phyloP scores from a whole-genome alignment of 1,284 basidiomycete species.

The Pseudozyma sp. region DNA sequence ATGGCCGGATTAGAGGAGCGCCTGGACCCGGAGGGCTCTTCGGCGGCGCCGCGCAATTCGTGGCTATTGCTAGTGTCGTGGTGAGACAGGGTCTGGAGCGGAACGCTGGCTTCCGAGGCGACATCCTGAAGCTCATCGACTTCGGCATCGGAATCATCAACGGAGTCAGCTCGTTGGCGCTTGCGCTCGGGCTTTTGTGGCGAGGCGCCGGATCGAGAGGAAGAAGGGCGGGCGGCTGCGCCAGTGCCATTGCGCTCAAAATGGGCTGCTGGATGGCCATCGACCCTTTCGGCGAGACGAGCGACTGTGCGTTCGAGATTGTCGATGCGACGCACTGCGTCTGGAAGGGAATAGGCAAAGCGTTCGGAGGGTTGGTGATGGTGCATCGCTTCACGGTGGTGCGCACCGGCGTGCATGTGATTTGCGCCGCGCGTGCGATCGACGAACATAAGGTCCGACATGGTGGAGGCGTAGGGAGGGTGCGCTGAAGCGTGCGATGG shows the following conservation, averaged over 20 bases:
- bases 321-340: constrained; percentile 40
- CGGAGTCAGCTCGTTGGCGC: constrained; percentile 23
- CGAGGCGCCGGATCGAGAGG: constrained; percentile 22
- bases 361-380: constrained; percentile 25
- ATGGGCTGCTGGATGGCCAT: constrained; percentile 4
- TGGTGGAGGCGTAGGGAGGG: constrained; percentile 5
- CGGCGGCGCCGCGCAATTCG: constrained; percentile 2
- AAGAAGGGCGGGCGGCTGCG: constrained; percentile 11
- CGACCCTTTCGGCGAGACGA: constrained; percentile 26
- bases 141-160: constrained; percentile 43
- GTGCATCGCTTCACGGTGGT: constrained; percentile 6
- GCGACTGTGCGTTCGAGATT: constrained; percentile 36
- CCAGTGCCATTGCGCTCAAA: constrained; percentile 6
- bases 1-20: constrained; percentile 2
- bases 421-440: constrained; percentile 6
- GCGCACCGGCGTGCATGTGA: constrained; percentile 5
- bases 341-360: constrained; percentile 35
- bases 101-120: constrained; percentile 38
- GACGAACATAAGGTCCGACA: constrained; percentile 3
- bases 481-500: constrained; percentile 10
- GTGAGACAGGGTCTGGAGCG: constrained; percentile 20
- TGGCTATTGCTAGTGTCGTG: constrained; percentile 19
- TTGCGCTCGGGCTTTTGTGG: constrained; percentile 32
- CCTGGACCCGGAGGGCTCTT: constrained; percentile 4
- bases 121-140: constrained; percentile 48